Base-by-base conservation (phyloP, 228 moss, liverwort and hornwort species). In the Sphagnum magellanicum region DNA sequence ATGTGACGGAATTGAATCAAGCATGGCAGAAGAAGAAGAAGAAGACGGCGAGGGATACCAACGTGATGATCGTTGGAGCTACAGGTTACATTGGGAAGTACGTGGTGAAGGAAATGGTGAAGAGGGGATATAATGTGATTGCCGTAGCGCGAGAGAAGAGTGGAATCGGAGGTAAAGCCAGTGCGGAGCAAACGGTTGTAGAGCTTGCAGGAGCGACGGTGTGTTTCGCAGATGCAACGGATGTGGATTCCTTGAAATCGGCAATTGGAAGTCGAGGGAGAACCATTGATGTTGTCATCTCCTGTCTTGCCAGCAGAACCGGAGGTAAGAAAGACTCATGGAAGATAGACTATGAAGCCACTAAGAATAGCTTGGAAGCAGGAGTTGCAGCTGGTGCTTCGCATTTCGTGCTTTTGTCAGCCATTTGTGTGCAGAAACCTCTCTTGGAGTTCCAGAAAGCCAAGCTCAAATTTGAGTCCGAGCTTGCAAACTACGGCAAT, bases 381-480 rank as follows among this genome's bases (percentile, higher is more conserved):
- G 83, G 88, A 14, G 81, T 83, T 14, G 89, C 86, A 32, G 66
- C 74, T 53, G 96, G 96, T 48, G 91, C 93, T 13, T 84, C 83
- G n/a, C 97, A 98, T 67, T 98, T 93, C 69, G 93, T 93, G 5
- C 87, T 98, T 51, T 77, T 98, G 49, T 98, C 97, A 17, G 97
- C 97, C 50, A 91, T 98, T 66, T 98, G 97, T 58, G 97, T 98
- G 63, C 97, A 98, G 62, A 98, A 98, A 72, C 97, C 97, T 6
- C 75, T 93, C 48, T 65, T 98, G 71, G 93, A 90, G 75, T 98
- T 98, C 50, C 97, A 98, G 61, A 87, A 73, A 64, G 97, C 97
- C 14, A 98, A 98, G 81, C 82, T 90, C 8, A 90, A 87, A 67
- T 83, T 98, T 5, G 97, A 98, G 82, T 74, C 78, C 53, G 93